A percentile compares a stretch with the other conserved stretches of the same genome.
Conservation (phyloP, 495 filamentous ascomycete species). For the Podospora conica region DNA sequence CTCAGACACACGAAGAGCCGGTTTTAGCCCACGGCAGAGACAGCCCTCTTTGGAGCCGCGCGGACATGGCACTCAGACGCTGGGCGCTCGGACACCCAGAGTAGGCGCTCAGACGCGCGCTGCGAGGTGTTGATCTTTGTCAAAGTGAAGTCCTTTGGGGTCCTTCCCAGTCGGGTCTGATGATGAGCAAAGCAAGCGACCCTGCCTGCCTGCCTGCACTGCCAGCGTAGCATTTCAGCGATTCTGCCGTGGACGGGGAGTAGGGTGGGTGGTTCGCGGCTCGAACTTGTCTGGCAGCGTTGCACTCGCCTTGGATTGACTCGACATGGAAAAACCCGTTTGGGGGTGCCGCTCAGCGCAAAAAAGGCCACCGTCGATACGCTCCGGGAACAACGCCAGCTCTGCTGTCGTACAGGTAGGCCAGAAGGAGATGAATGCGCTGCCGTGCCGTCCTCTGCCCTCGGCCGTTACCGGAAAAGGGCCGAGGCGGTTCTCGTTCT, state of each 20-base stretch:
- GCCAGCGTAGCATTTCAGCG: conserved; percentile 23
- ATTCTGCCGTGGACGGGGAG: conserved; percentile 18
- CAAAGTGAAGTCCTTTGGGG: neutral
- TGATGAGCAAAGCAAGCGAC: neutral
- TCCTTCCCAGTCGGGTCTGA: neutral
- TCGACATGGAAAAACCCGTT: conserved; percentile 14
- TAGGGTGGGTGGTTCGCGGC: conserved; percentile 8
- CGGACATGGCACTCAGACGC: conserved; percentile 8
- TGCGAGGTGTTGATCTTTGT: conserved; percentile 1
- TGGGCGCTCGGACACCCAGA: neutral
- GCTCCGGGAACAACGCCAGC: neutral
- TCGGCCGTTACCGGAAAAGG: neutral
- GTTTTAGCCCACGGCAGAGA: neutral
- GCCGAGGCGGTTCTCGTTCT: conserved; percentile 3
- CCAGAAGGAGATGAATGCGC: conserved; percentile 1
- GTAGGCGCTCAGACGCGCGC: conserved; percentile 3
- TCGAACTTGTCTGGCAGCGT: conserved; percentile 7
- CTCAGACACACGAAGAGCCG: neutral
- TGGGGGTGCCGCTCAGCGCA: neutral
- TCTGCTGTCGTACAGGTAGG: neutral
- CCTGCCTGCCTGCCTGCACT: neutral
- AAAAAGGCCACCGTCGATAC: neutral
- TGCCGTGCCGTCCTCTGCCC: conserved; percentile 2
- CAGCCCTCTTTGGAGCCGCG: conserved; percentile 4
- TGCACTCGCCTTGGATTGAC: conserved; percentile 10